phyloP scores from a whole-genome alignment of 2,329 filamentous ascomycete genomes.

The Akanthomyces lecanii region DNA sequence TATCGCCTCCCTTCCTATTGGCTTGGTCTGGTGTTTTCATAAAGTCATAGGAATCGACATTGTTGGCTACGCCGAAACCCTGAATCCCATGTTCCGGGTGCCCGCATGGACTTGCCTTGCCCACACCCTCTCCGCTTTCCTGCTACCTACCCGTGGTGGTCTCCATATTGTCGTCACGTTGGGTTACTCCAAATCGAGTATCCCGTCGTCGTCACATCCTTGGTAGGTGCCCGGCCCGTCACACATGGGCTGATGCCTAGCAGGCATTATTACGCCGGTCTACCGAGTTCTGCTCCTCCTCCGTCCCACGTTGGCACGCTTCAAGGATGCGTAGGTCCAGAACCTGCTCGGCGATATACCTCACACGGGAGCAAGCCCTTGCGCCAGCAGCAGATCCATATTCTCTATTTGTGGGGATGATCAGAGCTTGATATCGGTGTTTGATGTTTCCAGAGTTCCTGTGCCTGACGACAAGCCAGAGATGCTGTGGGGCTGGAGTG shows the following conservation, averaged over 20 bases:
- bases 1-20: conserved; percentile 4
- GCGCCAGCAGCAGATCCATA: background rate
- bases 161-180: background rate
- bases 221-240: background rate
- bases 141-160: background rate
- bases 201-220: background rate
- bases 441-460: background rate
- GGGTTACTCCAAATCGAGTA: conserved; percentile 6
- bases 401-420: conserved; percentile 4
- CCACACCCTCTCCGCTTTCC: conserved; percentile 1
- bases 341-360: background rate
- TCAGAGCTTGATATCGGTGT: background rate
- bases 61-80: background rate
- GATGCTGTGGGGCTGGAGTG: background rate
- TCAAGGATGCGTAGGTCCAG: background rate
- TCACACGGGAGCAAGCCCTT: background rate
- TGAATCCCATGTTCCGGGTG: background rate
- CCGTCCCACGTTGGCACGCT: background rate
- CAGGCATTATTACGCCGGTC: background rate
- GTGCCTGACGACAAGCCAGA: background rate
- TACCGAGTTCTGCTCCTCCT: background rate
- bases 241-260: conserved; percentile 2
- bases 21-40: background rate
- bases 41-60: conserved; percentile 2
- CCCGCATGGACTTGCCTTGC: background rate